These are phyloP conservation scores for Fusarium kyushuense DNA, from an alignment of 2,329 filamentous ascomycete genomes.

Conservation along the genomic window DNA sequence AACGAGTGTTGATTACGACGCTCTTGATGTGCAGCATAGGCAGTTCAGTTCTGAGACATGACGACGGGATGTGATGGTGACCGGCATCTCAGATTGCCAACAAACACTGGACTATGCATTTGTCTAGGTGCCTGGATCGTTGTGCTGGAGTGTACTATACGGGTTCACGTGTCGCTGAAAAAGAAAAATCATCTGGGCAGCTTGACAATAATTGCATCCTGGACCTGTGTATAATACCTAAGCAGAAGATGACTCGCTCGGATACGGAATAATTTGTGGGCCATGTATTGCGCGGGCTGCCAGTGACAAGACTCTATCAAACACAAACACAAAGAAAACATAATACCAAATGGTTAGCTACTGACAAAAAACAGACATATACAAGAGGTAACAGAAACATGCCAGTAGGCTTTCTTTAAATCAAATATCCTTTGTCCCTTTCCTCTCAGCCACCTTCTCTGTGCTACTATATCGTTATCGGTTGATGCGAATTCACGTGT, in stretches of 20 bases:
- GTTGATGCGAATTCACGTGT: constrained; percentile 44
- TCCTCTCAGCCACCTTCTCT: constrained; percentile 16
- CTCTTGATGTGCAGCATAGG: neutral
- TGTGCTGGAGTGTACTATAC: neutral
- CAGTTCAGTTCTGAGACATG: neutral
- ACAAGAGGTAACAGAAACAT: constrained; percentile 6
- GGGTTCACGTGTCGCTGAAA: neutral
- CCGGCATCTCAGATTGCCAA: constrained; percentile 9
- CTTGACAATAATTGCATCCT: neutral
- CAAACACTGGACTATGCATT: neutral
- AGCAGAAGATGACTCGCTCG: neutral
- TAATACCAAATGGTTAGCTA: neutral
- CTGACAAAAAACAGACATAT: constrained; percentile 10
- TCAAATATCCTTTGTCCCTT: neutral
- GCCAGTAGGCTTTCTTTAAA: neutral
- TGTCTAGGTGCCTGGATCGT: neutral
- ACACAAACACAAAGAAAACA: neutral
- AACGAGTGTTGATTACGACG: constrained; percentile 7
- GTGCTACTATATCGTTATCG: neutral
- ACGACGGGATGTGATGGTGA: constrained; percentile 18
- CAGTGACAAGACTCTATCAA: neutral
- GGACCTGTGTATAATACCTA: neutral
- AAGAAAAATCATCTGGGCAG: neutral
- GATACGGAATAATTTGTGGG: neutral
- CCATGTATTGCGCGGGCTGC: neutral